Conservation (phyloP, 805 yeast species). For the Wickerhamiella slavikovae region DNA sequence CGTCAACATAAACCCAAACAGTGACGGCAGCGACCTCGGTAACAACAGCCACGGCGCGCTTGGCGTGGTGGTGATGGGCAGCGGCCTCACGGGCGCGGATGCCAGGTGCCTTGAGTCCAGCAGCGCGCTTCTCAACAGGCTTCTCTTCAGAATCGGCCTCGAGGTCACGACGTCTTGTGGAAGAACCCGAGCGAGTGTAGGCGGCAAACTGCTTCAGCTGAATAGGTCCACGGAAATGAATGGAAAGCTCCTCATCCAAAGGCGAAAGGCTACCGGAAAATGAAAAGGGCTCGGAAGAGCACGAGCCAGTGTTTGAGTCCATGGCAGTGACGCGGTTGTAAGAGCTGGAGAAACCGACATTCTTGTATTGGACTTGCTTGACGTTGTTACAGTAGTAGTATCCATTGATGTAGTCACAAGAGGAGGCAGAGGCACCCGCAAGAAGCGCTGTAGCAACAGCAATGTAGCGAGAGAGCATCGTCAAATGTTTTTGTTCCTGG, state of each 20-base stretch:
- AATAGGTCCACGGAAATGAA: slow-evolving; percentile 82
- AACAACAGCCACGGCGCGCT: slow-evolving; percentile 19
- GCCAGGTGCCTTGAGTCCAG: no score
- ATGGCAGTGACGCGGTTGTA: slow-evolving; percentile 63
- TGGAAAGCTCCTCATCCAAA: slow-evolving; percentile 66
- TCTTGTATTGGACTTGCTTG: slow-evolving; percentile 40
- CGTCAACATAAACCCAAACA: no score
- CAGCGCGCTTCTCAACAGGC: slow-evolving; percentile 34
- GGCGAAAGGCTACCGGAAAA: slow-evolving; percentile 65
- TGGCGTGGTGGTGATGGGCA: slow-evolving; percentile 58
- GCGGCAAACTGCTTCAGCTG: slow-evolving; percentile 72
- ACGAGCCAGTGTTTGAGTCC: slow-evolving; percentile 49
- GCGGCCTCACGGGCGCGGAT: slow-evolving; percentile 38
- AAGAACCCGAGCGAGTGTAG: slow-evolving; percentile 39
- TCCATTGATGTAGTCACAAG: slow-evolving; percentile 35
- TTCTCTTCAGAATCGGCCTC: slow-evolving; percentile 21
- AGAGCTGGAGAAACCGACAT: slow-evolving; percentile 71
- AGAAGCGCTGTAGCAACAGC: no score
- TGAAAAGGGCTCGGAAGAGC: slow-evolving; percentile 34
- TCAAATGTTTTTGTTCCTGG: no score
- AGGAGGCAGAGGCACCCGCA: slow-evolving; percentile 18
- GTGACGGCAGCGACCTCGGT: background rate
- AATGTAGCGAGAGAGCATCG: no score
- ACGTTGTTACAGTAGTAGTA: slow-evolving; percentile 70
- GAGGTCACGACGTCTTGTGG: slow-evolving; percentile 32